Evolutionary conservation across 495 filamentous ascomycete genomes (phyloP).

Genomic region (Hypoxylon subgilvum): DNA sequence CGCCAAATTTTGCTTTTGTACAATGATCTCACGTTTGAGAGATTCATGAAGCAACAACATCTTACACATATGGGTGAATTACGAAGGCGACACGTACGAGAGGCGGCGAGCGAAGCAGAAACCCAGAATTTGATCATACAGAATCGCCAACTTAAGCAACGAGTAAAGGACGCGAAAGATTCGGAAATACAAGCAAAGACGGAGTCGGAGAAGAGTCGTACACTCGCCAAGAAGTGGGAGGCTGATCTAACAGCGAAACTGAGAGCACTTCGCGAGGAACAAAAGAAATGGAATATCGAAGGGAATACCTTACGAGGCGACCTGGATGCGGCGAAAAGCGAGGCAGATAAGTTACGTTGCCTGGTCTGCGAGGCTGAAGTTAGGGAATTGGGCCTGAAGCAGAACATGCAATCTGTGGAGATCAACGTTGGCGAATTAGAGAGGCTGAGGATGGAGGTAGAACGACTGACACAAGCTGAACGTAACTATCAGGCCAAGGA

Average conservation of each 20-base stretch:
- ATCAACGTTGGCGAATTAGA: slow-evolving; percentile 65
- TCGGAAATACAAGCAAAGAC: slow-evolving; percentile 66
- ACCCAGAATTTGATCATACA: slow-evolving; percentile 75
- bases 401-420: slow-evolving; percentile 64
- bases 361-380: slow-evolving; percentile 67
- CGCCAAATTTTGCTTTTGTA: slow-evolving; percentile 69
- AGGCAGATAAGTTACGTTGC: slow-evolving; percentile 61
- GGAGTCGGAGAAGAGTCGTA: slow-evolving; percentile 67
- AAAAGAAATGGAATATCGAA: slow-evolving; percentile 66
- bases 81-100: slow-evolving; percentile 68
- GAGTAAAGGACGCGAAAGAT: slow-evolving; percentile 70
- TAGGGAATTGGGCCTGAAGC: slow-evolving; percentile 62
- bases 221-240: slow-evolving; percentile 74
- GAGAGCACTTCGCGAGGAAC: slow-evolving; percentile 66
- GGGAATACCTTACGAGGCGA: slow-evolving; percentile 58
- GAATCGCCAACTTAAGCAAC: slow-evolving; percentile 70
- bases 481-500: slow-evolving; percentile 64
- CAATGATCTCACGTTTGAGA: slow-evolving; percentile 78
- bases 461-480: slow-evolving; percentile 61
- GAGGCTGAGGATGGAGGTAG: slow-evolving; percentile 61
- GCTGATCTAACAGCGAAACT: slow-evolving; percentile 66
- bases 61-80: slow-evolving; percentile 75
- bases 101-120: slow-evolving; percentile 74
- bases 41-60: slow-evolving; percentile 77
- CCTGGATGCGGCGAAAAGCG: slow-evolving; percentile 56